Base-by-base conservation (phyloP, 768 basidiomycete genomes). In the Xanthoconium stramineum region DNA sequence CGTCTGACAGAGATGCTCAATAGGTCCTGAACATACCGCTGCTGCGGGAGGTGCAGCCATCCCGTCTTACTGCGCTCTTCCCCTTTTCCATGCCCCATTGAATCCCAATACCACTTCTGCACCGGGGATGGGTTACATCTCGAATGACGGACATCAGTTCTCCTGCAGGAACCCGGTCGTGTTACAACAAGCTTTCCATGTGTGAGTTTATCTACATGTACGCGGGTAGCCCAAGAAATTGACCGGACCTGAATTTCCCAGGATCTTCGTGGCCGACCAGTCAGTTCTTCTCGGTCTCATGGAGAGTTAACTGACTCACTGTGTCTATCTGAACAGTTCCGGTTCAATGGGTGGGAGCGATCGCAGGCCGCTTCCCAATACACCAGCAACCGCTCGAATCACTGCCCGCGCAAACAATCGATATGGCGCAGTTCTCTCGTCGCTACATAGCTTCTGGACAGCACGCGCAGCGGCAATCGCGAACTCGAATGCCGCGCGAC, bases 361-460 rank as follows among this genome's bases (percentile, higher is more conserved):
- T 59, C 69, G 72, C 36, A 65, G 47, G 2, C 84, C 84, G 0
- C 72, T 84, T 5, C 60, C 64, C 1, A 71, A 75, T 44, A 77
- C 79, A 2, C 80, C 82, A 0, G 70, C 55, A 4, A 72, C 76
- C 3, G 56, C 65, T 17, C 62, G 61, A 35, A 82, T 84, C 40
- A 52, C 59, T 6, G 64, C 63, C 13, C 59, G 51, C 0, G 69
- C 72, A 38, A 65, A 82, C 55, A 80, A 86, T 57, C 70, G 84
- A 32, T 74, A 84, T n/a, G 84, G 84, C 0, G 83, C 84, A 0
- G 85, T 84, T 0, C 80, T 79, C 39, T 80, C 83, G 0, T 78
- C 84, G 0, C 60, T 85, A 8, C 65, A 82, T 51, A 70, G 72
- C 14, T 86, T 86, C 64, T 86, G 84, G 84, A 57, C 69, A 14